phyloP scores from a whole-genome alignment of 306 rosid species.

The Ormosia semicastrata region DNA sequence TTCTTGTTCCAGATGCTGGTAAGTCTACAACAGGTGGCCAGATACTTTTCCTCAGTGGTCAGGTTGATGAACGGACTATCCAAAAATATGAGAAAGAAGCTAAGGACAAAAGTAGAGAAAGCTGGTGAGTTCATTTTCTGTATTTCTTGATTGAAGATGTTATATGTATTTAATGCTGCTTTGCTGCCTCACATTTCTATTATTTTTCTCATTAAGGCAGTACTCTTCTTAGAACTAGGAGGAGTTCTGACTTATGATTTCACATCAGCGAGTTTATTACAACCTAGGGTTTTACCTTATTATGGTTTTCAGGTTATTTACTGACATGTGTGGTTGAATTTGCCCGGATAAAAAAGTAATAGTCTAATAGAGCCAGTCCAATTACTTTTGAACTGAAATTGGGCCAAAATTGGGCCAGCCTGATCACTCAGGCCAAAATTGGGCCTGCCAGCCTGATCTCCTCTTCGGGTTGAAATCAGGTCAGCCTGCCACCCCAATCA shows the following conservation, averaged over 20 bases:
- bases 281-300: not conserved
- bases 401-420: not conserved
- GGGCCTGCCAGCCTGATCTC: too few species aligned
- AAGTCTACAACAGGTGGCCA: slow-evolving; percentile 99
- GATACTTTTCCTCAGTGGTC: slow-evolving; percentile 96
- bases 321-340: not conserved
- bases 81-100: slow-evolving; percentile 99
- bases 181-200: not conserved
- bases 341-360: not conserved
- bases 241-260: not conserved
- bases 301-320: not conserved
- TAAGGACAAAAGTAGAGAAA: slow-evolving; percentile 97
- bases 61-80: slow-evolving; percentile 96
- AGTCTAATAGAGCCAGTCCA: not conserved
- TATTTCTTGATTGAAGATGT: slow-evolving; percentile 5
- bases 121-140: slow-evolving; percentile 69
- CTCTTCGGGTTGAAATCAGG: not conserved
- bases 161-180: not conserved
- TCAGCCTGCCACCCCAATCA: not conserved
- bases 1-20: slow-evolving; percentile 77
- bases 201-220: not conserved
- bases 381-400: not conserved
- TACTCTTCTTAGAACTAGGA: not conserved
- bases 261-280: not conserved
- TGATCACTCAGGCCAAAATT: too few species aligned